Base-by-base conservation (phyloP, 495 filamentous ascomycete species). In the Tuber aestivum region DNA sequence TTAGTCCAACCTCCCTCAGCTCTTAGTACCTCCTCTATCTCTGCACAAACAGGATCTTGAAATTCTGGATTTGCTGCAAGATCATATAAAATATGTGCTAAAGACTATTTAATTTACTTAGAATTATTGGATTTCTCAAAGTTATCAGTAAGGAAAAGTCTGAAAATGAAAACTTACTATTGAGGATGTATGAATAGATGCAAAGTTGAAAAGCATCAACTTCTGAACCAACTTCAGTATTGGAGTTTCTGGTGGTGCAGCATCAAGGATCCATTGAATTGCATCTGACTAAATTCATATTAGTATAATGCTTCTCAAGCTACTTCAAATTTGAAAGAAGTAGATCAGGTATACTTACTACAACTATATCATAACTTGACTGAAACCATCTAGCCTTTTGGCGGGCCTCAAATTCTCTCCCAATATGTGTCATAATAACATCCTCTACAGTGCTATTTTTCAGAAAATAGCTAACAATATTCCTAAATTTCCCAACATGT, bases 11-110 rank as follows among this genome's bases (percentile, higher is more conserved):
- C 82, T 10, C 82, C 84, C 5, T 85, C 82, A 37, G 84, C 82
- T n/a, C 75, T 77, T 4, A 87, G 75, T 0, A 85, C 83, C 16
- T 84, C 78, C 1, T 78, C 70, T 38, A 90, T 84, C 78, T 91
- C 90, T 23, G 86, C 84, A 7, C 87, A 84, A 0, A 92, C 83
- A 7, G 83, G 83, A 3, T 83, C 70, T n/a, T 87, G 75, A 74
- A 84, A 85, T 27, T 86, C 81, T 0, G 87, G 86, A 68, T 86
- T 79, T n/a, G 85, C 83, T 1, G 86, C 87, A 9, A 90, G 80
- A 77, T 89, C 86, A 74, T 84, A 87, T 12, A 86, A 45, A 1
- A 81, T 65, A 71, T 86, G 83, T 14, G 80, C 77, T 40, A 84
- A 78, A 12, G 79, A 76, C 45, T 48, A 5, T 23, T 48, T 23